Conservation (phyloP, 169 alveolate genomes). For the Theileria equi region DNA sequence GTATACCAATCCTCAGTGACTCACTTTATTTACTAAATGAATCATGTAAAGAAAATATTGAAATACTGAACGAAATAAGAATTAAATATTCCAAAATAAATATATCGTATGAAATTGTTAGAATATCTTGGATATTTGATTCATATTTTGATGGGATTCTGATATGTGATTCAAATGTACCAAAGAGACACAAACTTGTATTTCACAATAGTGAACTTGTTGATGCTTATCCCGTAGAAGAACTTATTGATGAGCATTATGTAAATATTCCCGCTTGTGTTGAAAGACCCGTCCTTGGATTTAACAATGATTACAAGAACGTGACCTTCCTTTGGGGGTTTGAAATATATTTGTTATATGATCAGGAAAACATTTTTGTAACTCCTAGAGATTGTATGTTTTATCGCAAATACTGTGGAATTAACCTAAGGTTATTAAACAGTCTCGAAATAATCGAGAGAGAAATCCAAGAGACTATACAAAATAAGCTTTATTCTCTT, state of each 20-base stretch:
- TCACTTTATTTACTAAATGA: not conserved
- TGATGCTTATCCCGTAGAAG: not conserved
- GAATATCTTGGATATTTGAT: conserved; percentile 46
- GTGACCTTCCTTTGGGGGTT: conserved; percentile 62
- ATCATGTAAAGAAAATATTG: too few relatives aligned
- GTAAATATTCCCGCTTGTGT: conserved; percentile 1
- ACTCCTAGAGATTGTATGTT: conserved; percentile 7
- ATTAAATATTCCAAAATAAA: not conserved
- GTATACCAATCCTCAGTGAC: not conserved
- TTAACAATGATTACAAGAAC: conserved; percentile 1
- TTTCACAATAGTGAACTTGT: not conserved
- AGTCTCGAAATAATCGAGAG: conserved; percentile 6
- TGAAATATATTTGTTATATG: conserved; percentile 30
- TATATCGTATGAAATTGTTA: conserved; percentile 16
- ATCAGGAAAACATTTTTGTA: not conserved
- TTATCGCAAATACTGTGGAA: conserved; percentile 56
- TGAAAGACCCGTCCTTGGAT: too few relatives aligned
- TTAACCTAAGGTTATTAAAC: not conserved
- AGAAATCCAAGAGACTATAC: conserved; percentile 3
- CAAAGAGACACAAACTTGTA: too few relatives aligned
- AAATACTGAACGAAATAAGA: not conserved
- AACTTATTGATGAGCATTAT: not conserved
- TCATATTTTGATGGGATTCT: conserved; percentile 27
- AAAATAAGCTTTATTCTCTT: not conserved
- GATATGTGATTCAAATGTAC: too few relatives aligned